These are phyloP conservation scores for Cryomyces minteri DNA, from an alignment of 495 filamentous ascomycete genomes.

Conservation along the genomic window DNA sequence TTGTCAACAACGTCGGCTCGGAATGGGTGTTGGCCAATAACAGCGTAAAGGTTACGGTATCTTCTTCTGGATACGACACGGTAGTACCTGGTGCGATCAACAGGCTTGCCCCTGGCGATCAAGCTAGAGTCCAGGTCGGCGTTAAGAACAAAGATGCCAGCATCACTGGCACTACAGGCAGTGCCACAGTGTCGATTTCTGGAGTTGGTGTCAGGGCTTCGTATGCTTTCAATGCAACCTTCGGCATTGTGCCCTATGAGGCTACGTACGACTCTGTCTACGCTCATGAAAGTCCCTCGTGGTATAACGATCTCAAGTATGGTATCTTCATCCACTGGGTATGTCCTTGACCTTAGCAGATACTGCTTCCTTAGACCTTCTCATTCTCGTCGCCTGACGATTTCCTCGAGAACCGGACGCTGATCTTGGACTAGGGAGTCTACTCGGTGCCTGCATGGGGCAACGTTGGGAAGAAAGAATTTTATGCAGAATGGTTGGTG, in stretches of 20 bases:
- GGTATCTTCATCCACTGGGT: slow-evolving; percentile 40
- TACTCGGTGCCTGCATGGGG: slow-evolving; percentile 38
- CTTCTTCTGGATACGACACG: slow-evolving; percentile 21
- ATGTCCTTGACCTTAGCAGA: not conserved
- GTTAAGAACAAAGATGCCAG: slow-evolving; percentile 15
- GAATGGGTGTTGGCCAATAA: slow-evolving; percentile 23
- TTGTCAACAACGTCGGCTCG: slow-evolving; percentile 30
- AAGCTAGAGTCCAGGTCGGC: slow-evolving; percentile 28
- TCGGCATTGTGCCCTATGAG: slow-evolving; percentile 17
- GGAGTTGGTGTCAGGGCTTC: slow-evolving; percentile 11
- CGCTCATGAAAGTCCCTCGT: slow-evolving; percentile 30
- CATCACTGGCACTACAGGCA: slow-evolving; percentile 5
- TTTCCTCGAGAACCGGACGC: not conserved
- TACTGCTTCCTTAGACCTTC: too few relatives aligned
- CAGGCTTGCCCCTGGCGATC: slow-evolving; percentile 32
- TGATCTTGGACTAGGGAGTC: slow-evolving; percentile 11
- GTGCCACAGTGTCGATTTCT: slow-evolving; percentile 13
- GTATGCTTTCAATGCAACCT: slow-evolving; percentile 20
- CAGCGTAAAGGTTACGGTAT: slow-evolving; percentile 20
- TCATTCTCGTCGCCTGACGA: too few relatives aligned
- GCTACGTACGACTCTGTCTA: slow-evolving; percentile 23
- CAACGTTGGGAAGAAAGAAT: slow-evolving; percentile 28
- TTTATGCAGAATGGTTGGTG: slow-evolving; percentile 31
- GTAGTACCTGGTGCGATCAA: slow-evolving; percentile 24
- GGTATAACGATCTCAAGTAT: slow-evolving; percentile 35